Percentiles rank a stretch among this genome's conserved stretches.
Conservation (phyloP, 2,329 filamentous ascomycete genomes). For the Aspergillus uvarum region DNA sequence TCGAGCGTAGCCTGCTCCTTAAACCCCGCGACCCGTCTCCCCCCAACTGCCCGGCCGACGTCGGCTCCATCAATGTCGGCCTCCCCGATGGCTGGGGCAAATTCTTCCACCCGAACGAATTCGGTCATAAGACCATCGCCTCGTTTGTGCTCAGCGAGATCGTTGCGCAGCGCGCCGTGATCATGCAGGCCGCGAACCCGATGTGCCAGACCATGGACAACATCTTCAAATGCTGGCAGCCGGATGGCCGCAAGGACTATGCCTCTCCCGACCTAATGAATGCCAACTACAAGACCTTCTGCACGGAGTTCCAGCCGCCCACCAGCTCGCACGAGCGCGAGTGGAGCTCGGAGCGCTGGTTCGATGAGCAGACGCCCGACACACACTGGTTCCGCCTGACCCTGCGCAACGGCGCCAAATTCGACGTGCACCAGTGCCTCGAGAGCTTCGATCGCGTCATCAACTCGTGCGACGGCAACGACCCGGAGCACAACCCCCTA, state of each 20-base stretch:
- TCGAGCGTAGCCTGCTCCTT: too few species aligned
- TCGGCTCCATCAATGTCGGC: conserved; percentile 4
- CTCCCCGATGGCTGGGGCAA: conserved; percentile 33
- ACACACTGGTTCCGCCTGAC: conserved; percentile 2
- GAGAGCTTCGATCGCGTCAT: conserved; percentile 9
- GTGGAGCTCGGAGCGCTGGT: conserved; percentile 2
- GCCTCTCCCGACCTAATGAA: background rate
- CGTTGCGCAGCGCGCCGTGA: background rate
- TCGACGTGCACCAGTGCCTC: conserved; percentile 4
- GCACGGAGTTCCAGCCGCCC: background rate
- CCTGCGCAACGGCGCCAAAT: background rate
- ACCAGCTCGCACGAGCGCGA: background rate
- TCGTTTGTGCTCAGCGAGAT: conserved; percentile 10
- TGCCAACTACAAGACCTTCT: conserved; percentile 3
- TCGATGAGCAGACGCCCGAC: conserved; percentile 5
- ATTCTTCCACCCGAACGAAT: conserved; percentile 37
- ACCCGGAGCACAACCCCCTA: conserved; percentile 18
- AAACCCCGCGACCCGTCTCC: background rate
- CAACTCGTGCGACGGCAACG: conserved; percentile 19
- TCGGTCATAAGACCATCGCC: conserved; percentile 19
- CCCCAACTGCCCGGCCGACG: conserved; percentile 1
- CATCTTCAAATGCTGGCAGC: conserved; percentile 7
- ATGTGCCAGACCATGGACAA: background rate
- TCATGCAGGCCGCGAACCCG: background rate
- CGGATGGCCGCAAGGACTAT: background rate